These are phyloP conservation scores for Phytophthora citricola DNA, from an alignment of 352 stramenopile genomes.

Conservation along the genomic window DNA sequence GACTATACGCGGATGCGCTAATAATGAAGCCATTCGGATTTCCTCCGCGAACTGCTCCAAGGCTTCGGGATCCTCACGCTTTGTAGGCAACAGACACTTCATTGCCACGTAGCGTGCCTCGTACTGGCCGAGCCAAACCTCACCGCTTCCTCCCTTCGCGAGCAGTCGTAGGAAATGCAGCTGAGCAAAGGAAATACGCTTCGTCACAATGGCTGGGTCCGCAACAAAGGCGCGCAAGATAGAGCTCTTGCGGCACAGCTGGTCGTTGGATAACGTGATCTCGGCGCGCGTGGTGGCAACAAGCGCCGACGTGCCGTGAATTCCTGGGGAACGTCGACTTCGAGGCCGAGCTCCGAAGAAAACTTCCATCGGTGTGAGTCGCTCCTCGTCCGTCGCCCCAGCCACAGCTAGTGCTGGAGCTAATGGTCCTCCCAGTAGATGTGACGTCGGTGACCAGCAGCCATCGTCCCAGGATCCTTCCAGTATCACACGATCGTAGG, in stretches of 20 bases:
- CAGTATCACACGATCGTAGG: conserved; percentile 38
- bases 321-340: conserved; percentile 38
- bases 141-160: conserved; percentile 78
- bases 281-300: conserved; percentile 49
- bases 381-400: conserved; percentile 33
- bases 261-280: conserved; percentile 73
- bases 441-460: conserved; percentile 42
- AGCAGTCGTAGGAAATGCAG: conserved; percentile 76
- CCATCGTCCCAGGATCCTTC: conserved; percentile 39
- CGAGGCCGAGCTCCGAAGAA: conserved; percentile 52
- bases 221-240: conserved; percentile 69
- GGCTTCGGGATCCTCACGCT: conserved; percentile 59
- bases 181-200: conserved; percentile 77
- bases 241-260: conserved; percentile 61
- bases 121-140: conserved; percentile 86
- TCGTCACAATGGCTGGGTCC: conserved; percentile 73
- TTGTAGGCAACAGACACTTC: conserved; percentile 76
- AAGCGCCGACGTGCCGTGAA: conserved; percentile 35
- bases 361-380: conserved; percentile 59
- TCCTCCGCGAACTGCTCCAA: conserved; percentile 86
- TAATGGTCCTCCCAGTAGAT: conserved; percentile 39
- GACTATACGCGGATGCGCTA: conserved; percentile 86
- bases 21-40: conserved; percentile 76
- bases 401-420: conserved; percentile 25
- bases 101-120: conserved; percentile 78